Percentiles rank a stretch among this genome's conserved stretches.
phyloP scores from a whole-genome alignment of 2,329 filamentous ascomycete genomes.

The Bipolaris victoriae region DNA sequence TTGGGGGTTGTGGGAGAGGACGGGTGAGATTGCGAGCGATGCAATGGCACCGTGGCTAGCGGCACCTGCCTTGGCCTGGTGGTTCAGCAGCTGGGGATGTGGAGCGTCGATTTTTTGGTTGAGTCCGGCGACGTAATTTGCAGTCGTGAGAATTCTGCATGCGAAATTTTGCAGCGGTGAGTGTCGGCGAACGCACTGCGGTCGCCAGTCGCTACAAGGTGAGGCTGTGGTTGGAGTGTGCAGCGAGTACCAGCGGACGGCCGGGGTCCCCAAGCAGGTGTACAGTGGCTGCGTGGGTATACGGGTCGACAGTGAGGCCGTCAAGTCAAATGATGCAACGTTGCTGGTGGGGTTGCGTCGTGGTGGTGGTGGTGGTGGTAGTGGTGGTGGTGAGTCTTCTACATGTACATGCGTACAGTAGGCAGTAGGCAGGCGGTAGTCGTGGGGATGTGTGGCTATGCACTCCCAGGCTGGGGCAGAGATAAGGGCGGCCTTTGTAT shows the following conservation, averaged over 20 bases:
- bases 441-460: slow-evolving; percentile 17
- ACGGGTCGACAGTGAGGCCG: slow-evolving; percentile 20
- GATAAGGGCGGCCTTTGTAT: slow-evolving; percentile 14
- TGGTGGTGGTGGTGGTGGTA: not conserved
- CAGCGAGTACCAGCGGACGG: slow-evolving; percentile 18
- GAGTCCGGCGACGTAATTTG: slow-evolving; percentile 22
- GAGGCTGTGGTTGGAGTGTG: slow-evolving; percentile 25
- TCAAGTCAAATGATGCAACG: slow-evolving; percentile 20
- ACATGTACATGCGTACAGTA: too few species aligned
- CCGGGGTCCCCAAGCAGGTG: slow-evolving; percentile 16
- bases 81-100: slow-evolving; percentile 10
- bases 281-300: slow-evolving; percentile 5
- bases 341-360: slow-evolving; percentile 11
- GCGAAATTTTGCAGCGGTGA: slow-evolving; percentile 33
- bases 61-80: slow-evolving; percentile 22
- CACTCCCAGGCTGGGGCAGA: slow-evolving; percentile 12
- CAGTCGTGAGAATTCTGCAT: slow-evolving; percentile 26
- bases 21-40: slow-evolving; percentile 16
- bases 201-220: slow-evolving; percentile 21
- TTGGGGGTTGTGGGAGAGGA: slow-evolving; percentile 3
- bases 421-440: not conserved
- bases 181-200: slow-evolving; percentile 27
- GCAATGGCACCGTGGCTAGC: slow-evolving; percentile 15
- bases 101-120: slow-evolving; percentile 22
- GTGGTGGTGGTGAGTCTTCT: not conserved